These are phyloP conservation scores for Alloascoidea hylecoeti DNA, from an alignment of 805 yeast species.

Conservation along the genomic window DNA sequence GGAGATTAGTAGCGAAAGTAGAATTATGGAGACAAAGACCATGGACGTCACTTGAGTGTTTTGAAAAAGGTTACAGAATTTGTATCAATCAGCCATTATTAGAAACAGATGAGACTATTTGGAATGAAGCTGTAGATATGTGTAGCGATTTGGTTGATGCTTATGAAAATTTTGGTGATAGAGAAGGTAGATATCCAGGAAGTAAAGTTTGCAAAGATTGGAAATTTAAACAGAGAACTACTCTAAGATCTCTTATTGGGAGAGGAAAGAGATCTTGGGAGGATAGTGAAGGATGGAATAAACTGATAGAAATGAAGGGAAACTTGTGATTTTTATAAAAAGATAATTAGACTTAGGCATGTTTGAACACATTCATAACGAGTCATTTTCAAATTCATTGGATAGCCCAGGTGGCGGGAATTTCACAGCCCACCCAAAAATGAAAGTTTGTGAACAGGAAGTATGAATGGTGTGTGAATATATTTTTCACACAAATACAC, in stretches of 20 bases:
- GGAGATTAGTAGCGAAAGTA: conserved; percentile 78
- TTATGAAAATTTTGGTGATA: conserved; percentile 76
- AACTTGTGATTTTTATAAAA: conserved; percentile 17
- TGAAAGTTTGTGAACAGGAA: too few relatives aligned
- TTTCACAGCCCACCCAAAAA: too few relatives aligned
- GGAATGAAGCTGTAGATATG: conserved; percentile 71
- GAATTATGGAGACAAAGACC: conserved; percentile 80
- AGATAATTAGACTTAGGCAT: neutral
- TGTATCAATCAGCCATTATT: conserved; percentile 49
- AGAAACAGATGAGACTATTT: conserved; percentile 40
- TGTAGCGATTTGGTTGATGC: conserved; percentile 74
- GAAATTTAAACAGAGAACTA: conserved; percentile 69
- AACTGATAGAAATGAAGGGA: conserved; percentile 36
- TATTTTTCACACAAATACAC: too few relatives aligned
- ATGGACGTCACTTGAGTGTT: conserved; percentile 76
- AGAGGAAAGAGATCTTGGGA: conserved; percentile 76
- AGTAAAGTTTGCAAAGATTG: conserved; percentile 86
- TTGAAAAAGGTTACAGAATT: conserved; percentile 79
- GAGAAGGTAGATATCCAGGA: conserved; percentile 67
- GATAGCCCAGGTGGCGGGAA: too few relatives aligned
- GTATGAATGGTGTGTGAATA: too few relatives aligned
- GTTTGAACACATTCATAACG: too few relatives aligned
- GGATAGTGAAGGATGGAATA: conserved; percentile 64
- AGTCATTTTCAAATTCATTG: too few relatives aligned
- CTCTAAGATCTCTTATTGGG: conserved; percentile 62